Conservation (phyloP, 2,329 filamentous ascomycete genomes). For the Cercospora berteroae region DNA sequence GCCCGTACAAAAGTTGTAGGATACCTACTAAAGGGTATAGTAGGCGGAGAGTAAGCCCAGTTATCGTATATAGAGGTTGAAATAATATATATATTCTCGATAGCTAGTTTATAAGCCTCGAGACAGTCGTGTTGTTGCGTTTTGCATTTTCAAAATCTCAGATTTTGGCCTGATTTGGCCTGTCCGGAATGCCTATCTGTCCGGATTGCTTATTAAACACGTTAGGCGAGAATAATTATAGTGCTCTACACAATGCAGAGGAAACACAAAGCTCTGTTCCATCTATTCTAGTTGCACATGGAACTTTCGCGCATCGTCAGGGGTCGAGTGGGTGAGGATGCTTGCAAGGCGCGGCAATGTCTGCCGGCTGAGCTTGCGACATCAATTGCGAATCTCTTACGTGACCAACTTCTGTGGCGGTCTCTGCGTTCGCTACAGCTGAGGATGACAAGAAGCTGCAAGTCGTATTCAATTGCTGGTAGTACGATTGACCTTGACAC, state of each 20-base stretch:
- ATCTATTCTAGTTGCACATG: neutral
- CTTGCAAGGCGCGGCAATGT: neutral
- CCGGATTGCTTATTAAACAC: too few relatives aligned
- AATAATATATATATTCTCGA: too few relatives aligned
- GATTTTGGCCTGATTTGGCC: too few relatives aligned
- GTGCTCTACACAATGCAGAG: neutral
- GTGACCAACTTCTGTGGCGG: neutral
- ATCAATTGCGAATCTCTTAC: neutral
- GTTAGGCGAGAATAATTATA: neutral
- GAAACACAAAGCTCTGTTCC: neutral
- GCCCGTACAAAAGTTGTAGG: too few relatives aligned
- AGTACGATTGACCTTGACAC: neutral
- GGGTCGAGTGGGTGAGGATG: neutral
- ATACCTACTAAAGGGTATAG: too few relatives aligned
- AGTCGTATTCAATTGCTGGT: neutral
- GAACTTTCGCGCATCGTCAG: neutral
- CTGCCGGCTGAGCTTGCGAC: neutral
- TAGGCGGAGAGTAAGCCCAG: too few relatives aligned
- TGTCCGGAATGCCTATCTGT: too few relatives aligned
- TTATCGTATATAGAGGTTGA: too few relatives aligned
- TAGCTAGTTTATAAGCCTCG: too few relatives aligned
- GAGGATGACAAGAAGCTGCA: neutral
- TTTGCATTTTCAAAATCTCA: too few relatives aligned
- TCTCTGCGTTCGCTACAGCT: neutral
- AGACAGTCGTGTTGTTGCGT: too few relatives aligned